Evolutionary conservation across 2,329 filamentous ascomycete species (phyloP).

Genomic region (Aspergillus piperis): DNA sequence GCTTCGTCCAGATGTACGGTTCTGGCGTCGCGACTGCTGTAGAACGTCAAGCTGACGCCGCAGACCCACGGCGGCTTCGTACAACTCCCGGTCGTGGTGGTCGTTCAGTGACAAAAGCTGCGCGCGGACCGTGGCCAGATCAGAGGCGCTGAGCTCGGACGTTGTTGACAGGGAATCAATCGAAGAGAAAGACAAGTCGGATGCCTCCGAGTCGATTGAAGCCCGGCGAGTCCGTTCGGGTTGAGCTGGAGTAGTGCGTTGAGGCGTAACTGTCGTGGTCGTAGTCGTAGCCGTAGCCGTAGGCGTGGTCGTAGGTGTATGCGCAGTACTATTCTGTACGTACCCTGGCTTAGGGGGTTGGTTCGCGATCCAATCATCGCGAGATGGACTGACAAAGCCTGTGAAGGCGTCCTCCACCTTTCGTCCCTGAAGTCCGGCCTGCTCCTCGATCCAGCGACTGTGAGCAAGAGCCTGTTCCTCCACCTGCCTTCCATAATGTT

Average conservation of each 20-base stretch:
- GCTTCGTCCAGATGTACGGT: slow-evolving; percentile 24
- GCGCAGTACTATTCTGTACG: slow-evolving; percentile 15
- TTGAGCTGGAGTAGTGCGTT: slow-evolving; percentile 7
- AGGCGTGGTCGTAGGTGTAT: slow-evolving; percentile 7
- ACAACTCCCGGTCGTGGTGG: slow-evolving; percentile 39
- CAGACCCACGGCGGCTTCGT: slow-evolving; percentile 39
- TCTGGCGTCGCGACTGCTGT: slow-evolving; percentile 37
- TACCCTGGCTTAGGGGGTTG: slow-evolving; percentile 18
- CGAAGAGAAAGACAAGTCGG: slow-evolving; percentile 39
- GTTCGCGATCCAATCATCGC: slow-evolving; percentile 17
- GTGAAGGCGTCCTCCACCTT: slow-evolving; percentile 27
- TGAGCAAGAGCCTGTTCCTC: slow-evolving; percentile 42
- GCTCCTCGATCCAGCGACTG: slow-evolving; percentile 42
- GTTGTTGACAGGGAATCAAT: slow-evolving; percentile 41
- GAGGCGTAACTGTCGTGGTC: neutral
- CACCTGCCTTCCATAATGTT: slow-evolving; percentile 39
- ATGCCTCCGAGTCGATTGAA: slow-evolving; percentile 34
- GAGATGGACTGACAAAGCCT: slow-evolving; percentile 17
- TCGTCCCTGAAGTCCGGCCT: slow-evolving; percentile 33
- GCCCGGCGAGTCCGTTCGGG: slow-evolving; percentile 27
- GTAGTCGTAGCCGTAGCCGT: neutral
- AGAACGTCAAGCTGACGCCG: slow-evolving; percentile 37
- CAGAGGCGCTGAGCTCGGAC: slow-evolving; percentile 38
- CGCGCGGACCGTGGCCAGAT: slow-evolving; percentile 38
- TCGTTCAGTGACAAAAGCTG: slow-evolving; percentile 38